phyloP scores from a whole-genome alignment of 345 rosid species.

The Lumnitzera littorea region DNA sequence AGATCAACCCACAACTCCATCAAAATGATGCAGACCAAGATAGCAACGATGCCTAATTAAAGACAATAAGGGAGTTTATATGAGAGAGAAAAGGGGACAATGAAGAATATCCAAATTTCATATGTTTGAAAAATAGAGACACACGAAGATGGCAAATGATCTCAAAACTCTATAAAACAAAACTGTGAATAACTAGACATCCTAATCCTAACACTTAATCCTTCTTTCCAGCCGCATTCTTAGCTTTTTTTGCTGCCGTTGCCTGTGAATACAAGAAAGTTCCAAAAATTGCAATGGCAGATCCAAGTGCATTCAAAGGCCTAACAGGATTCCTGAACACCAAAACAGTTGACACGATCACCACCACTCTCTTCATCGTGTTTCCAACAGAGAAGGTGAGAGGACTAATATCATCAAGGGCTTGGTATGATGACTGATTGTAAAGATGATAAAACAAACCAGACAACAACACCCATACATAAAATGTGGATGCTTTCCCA shows the following conservation, averaged over 20 bases:
- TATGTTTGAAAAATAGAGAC: no score
- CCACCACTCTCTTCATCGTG: constrained; percentile 94
- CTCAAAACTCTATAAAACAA: constrained; percentile 1
- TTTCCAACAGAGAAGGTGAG: constrained; percentile 86
- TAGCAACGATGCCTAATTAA: no score
- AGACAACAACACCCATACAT: constrained; percentile 83
- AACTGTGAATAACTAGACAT: constrained; percentile 1
- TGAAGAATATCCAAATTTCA: no score
- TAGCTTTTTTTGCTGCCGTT: constrained; percentile 66
- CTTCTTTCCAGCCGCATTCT: constrained; percentile 50
- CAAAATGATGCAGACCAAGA: no score
- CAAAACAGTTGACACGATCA: constrained; percentile 78
- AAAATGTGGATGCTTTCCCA: constrained; percentile 62
- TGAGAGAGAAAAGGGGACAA: no score
- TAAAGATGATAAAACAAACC: constrained; percentile 88
- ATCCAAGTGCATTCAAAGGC: constrained; percentile 89
- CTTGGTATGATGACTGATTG: constrained; percentile 91
- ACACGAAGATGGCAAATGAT: background rate
- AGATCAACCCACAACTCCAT: no score
- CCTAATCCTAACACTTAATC: constrained; percentile 15
- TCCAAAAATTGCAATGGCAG: constrained; percentile 79
- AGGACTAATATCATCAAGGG: constrained; percentile 93
- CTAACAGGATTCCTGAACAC: constrained; percentile 91
- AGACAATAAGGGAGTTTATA: no score
- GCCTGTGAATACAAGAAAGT: constrained; percentile 90